phyloP scores from a whole-genome alignment of 805 yeast genomes.

The Wickerhamomyces rabaulensis region DNA sequence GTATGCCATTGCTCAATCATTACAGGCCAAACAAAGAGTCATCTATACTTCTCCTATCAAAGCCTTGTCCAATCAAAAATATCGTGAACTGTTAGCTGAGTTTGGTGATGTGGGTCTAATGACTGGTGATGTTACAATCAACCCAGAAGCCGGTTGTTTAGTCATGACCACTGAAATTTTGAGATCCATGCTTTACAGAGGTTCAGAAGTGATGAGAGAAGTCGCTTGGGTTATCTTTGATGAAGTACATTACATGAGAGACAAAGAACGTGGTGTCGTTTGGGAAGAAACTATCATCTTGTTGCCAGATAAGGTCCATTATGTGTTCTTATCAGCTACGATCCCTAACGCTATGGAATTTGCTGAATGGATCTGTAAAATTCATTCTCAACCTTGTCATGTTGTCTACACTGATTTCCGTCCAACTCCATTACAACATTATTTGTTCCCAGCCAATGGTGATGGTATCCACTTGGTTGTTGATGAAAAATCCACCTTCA shows the following conservation, averaged over 20 bases:
- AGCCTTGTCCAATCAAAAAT: slow-evolving; percentile 85
- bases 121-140: slow-evolving; percentile 99
- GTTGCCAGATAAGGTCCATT: slow-evolving; percentile 92
- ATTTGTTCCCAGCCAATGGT: slow-evolving; percentile 96
- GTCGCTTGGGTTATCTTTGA: slow-evolving; percentile 98
- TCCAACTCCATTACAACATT: slow-evolving; percentile 98
- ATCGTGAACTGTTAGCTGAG: slow-evolving; percentile 84
- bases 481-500: slow-evolving; percentile 91
- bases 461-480: slow-evolving; percentile 97
- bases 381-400: slow-evolving; percentile 95
- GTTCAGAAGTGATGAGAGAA: slow-evolving; percentile 97
- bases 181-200: slow-evolving; percentile 93
- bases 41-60: slow-evolving; percentile 95
- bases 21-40: slow-evolving; percentile 92
- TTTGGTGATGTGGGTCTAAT: slow-evolving; percentile 94
- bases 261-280: slow-evolving; percentile 95
- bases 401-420: slow-evolving; percentile 98
- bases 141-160: slow-evolving; percentile 96
- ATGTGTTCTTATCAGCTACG: slow-evolving; percentile 91
- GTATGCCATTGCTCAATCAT: slow-evolving; percentile 91
- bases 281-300: slow-evolving; percentile 99
- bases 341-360: slow-evolving; percentile 98
- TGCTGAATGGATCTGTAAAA: slow-evolving; percentile 97
- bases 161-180: slow-evolving; percentile 99
- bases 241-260: slow-evolving; percentile 98